Base-by-base conservation (phyloP, 2,329 filamentous ascomycete species). In the Cylindrodendrum hubeiense region DNA sequence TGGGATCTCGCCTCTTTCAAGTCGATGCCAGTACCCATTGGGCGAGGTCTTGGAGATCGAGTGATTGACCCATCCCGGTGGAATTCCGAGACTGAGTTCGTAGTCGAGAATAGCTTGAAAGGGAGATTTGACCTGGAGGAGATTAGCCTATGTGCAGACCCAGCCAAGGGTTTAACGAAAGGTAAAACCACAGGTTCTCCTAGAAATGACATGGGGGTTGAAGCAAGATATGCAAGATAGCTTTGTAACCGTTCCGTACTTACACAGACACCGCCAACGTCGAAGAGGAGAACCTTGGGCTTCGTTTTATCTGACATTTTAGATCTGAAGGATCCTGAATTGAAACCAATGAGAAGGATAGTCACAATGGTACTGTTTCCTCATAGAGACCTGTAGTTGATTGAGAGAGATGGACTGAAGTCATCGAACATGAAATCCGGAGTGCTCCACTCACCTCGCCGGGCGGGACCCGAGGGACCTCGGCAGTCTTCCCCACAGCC, bases 181-280 rank as follows among this genome's bases (percentile, higher is more conserved):
- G 22, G n/a, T n/a, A 30, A 19, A 21, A 19, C 17, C 17, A 3
- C 24, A 30, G 21, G 47, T 9, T 9, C 12, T 17, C 12, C 43
- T 12, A 9, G 22, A 3, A 39, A 17, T 15, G 46, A 5, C 7
- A 34, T 37, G 9, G 22, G 22, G 34, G 12, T 28, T 15, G 33
- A 24, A 39, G n/a, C 30, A 37, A 24, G n/a, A 6, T 15, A 30
- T 17, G 28, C 33, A 60, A 12, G 15, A 21, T 28, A 22, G 41
- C 22, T 17, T 54, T n/a, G 33, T 37, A 46, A 6, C n/a, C 49
- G 24, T 34, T 46, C 56, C 66, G 10, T 54, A 90, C 93, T 85
- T 91, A 97, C 95, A 86, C 94, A 97, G 72, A 99, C 96, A 67
- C 96, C 96, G 41, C 96, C 96, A 72, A 99, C 96, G 80, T 99